These are phyloP conservation scores for Thermomucor indicae-seudaticae DNA, from an alignment of 371 early-diverging fungal genomes.

Conservation along the genomic window DNA sequence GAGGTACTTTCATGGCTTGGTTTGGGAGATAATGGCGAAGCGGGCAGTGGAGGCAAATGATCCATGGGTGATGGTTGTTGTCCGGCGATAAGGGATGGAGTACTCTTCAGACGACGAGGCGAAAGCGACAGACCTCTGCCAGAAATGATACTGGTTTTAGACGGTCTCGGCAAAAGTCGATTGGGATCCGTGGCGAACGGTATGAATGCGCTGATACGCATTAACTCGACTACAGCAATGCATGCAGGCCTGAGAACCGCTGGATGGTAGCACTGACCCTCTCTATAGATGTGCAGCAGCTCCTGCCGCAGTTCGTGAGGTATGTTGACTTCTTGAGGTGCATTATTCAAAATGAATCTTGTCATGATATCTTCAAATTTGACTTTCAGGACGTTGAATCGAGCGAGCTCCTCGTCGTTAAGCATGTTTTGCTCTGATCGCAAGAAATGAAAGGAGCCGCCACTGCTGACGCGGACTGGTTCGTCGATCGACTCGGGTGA, in stretches of 20 bases:
- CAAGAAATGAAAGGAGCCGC: slow-evolving; percentile 15
- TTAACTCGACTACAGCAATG: slow-evolving; percentile 26
- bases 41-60: neutral
- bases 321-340: slow-evolving; percentile 40
- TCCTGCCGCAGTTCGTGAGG: slow-evolving; percentile 30
- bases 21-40: neutral
- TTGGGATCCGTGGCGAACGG: slow-evolving; percentile 30
- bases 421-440: slow-evolving; percentile 2
- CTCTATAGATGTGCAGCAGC: slow-evolving; percentile 19
- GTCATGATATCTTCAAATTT: slow-evolving; percentile 28
- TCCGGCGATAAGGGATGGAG: neutral
- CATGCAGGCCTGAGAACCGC: slow-evolving; percentile 27
- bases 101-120: slow-evolving; percentile 4
- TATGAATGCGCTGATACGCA: slow-evolving; percentile 37
- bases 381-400: slow-evolving; percentile 20
- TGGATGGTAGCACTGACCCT: slow-evolving; percentile 28
- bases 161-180: slow-evolving; percentile 2
- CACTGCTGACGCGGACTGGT: neutral
- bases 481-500: slow-evolving; percentile 1
- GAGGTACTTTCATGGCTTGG: no score
- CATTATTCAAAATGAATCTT: slow-evolving; percentile 23
- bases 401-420: slow-evolving; percentile 13
- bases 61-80: neutral
- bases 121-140: neutral
- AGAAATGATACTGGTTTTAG: neutral